Evolutionary conservation across 371 early-diverging fungal genomes (phyloP).

Genomic region (Rhizopus arrhizus): DNA sequence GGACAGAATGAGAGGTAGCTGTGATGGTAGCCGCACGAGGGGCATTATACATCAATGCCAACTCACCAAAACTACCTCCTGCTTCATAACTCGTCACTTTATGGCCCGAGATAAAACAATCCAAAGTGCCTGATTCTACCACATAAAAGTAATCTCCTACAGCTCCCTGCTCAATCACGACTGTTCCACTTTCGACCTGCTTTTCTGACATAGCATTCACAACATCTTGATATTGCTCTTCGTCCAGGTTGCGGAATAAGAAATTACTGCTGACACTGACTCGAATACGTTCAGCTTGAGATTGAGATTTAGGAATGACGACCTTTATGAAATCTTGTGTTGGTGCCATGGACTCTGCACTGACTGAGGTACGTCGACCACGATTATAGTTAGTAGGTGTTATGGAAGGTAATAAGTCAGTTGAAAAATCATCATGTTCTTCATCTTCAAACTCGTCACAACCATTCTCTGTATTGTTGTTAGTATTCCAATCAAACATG

Average conservation of each 20-base stretch:
- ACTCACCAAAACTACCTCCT: conserved; percentile 83
- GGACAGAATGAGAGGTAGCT: conserved; percentile 62
- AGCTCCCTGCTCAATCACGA: conserved; percentile 91
- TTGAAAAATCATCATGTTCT: conserved; percentile 57
- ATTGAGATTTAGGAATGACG: conserved; percentile 82
- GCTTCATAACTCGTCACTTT: conserved; percentile 68
- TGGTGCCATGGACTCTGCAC: conserved; percentile 95
- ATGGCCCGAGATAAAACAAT: conserved; percentile 69
- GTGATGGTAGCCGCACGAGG: conserved; percentile 88
- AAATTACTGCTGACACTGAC: conserved; percentile 81
- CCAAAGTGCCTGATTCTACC: conserved; percentile 90
- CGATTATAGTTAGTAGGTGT: conserved; percentile 54
- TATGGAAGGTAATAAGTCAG: conserved; percentile 38
- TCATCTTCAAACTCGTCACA: conserved; percentile 62
- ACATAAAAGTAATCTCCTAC: conserved; percentile 96
- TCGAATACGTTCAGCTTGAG: conserved; percentile 79
- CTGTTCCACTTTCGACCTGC: conserved; percentile 62
- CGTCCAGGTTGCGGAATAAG: conserved; percentile 88
- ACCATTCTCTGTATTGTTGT: not conserved
- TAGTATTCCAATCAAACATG: not conserved
- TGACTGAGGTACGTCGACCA: conserved; percentile 91
- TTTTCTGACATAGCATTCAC: conserved; percentile 90
- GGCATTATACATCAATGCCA: conserved; percentile 89
- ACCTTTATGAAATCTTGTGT: conserved; percentile 75
- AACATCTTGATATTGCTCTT: conserved; percentile 91